Evolutionary conservation across 2,329 filamentous ascomycete genomes (phyloP).

Genomic region (Corinectria fuckeliana): DNA sequence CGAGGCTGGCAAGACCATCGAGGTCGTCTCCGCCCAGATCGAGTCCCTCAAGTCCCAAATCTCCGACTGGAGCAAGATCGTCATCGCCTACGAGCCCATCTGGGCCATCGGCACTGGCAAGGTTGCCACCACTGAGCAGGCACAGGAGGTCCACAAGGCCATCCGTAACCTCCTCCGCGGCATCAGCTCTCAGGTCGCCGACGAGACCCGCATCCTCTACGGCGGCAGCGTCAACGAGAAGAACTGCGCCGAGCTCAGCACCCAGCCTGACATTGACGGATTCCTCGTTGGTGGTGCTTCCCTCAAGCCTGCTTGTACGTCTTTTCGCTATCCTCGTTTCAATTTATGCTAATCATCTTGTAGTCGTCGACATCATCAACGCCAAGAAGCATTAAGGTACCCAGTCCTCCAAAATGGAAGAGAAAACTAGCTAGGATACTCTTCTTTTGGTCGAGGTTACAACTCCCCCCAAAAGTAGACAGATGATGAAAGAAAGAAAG

Average conservation of each 20-base stretch:
- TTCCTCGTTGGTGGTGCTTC: slow-evolving; percentile 97
- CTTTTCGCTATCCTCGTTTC: background rate
- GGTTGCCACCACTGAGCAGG: slow-evolving; percentile 87
- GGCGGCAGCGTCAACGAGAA: slow-evolving; percentile 97
- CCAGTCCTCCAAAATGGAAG: slow-evolving; percentile 25
- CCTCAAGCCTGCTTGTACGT: slow-evolving; percentile 93
- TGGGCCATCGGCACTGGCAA: slow-evolving; percentile 96
- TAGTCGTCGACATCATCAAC: slow-evolving; percentile 68
- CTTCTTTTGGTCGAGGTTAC: slow-evolving; percentile 2
- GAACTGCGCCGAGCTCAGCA: slow-evolving; percentile 93
- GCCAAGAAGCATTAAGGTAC: slow-evolving; percentile 53
- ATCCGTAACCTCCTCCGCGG: slow-evolving; percentile 89
- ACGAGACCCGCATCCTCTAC: slow-evolving; percentile 93
- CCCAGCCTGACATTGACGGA: slow-evolving; percentile 94
- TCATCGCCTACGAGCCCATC: slow-evolving; percentile 98
- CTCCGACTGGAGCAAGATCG: slow-evolving; percentile 90
- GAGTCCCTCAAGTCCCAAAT: slow-evolving; percentile 78
- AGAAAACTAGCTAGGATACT: slow-evolving; percentile 18
- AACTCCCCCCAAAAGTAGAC: slow-evolving; percentile 14
- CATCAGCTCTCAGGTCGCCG: slow-evolving; percentile 76
- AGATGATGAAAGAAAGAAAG: slow-evolving; percentile 34
- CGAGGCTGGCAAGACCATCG: slow-evolving; percentile 83
- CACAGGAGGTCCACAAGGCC: slow-evolving; percentile 90
- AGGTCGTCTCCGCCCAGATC: slow-evolving; percentile 85
- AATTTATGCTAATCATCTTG: slow-evolving; percentile 12